phyloP scores from a whole-genome alignment of 495 filamentous ascomycete genomes.

The Elasticomyces elasticus region DNA sequence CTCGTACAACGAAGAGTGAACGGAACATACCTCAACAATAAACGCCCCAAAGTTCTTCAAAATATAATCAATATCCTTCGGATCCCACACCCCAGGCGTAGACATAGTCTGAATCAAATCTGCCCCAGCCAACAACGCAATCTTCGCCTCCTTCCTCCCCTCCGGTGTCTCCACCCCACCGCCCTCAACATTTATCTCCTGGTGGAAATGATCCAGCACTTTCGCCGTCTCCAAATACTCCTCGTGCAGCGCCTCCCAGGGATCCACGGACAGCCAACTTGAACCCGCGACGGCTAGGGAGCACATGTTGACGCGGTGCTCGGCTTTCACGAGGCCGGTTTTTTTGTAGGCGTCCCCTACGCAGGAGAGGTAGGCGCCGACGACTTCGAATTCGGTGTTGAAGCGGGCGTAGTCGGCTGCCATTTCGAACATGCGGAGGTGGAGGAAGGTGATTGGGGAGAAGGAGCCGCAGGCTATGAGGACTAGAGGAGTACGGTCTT shows the following conservation, averaged over 20 bases:
- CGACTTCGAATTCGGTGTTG: slow-evolving; percentile 74
- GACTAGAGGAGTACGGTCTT: slow-evolving; percentile 37
- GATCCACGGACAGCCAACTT: slow-evolving; percentile 48
- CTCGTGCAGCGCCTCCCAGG: slow-evolving; percentile 63
- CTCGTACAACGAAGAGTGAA: neutral
- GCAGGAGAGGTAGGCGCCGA: slow-evolving; percentile 72
- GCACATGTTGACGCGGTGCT: slow-evolving; percentile 64
- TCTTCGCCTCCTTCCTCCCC: slow-evolving; percentile 49
- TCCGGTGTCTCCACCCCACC: slow-evolving; percentile 59
- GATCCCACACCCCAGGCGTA: slow-evolving; percentile 64
- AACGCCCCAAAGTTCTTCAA: slow-evolving; percentile 79
- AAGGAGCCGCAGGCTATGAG: slow-evolving; percentile 89
- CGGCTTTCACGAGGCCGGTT: slow-evolving; percentile 65
- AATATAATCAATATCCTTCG: slow-evolving; percentile 75
- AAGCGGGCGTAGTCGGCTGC: slow-evolving; percentile 70
- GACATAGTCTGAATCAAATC: slow-evolving; percentile 62
- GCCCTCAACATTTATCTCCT: slow-evolving; percentile 74
- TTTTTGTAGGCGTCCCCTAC: slow-evolving; percentile 89
- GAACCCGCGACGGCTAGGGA: slow-evolving; percentile 54
- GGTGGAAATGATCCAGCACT: slow-evolving; percentile 78
- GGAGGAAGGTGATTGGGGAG: slow-evolving; percentile 75
- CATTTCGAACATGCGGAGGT: slow-evolving; percentile 93
- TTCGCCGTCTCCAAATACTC: slow-evolving; percentile 80
- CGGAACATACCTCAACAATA: slow-evolving; percentile 45
- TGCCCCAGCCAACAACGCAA: slow-evolving; percentile 66